A percentile compares a stretch with the other conserved stretches of the same genome.
Evolutionary conservation across 75 land plant species (phyloP).

Genomic region (Azolla pinnata): DNA sequence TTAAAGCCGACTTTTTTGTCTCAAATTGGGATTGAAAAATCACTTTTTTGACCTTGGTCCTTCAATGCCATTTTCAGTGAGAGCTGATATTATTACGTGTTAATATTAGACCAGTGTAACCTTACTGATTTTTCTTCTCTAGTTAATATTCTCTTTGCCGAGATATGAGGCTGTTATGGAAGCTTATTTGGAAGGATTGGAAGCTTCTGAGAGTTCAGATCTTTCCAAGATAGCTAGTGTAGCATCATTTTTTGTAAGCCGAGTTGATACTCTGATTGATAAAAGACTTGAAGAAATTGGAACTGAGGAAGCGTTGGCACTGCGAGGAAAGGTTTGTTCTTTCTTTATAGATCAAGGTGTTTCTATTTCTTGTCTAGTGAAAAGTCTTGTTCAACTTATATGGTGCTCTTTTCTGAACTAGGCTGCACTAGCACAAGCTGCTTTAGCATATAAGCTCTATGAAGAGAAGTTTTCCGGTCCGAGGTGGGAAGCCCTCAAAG

Average conservation of each 20-base stretch:
- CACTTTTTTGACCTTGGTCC: too few species aligned
- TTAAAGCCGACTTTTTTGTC: too few species aligned
- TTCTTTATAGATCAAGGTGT: neutral
- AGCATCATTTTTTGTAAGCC: constrained; percentile 96
- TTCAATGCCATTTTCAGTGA: too few species aligned
- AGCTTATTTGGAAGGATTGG: constrained; percentile 93
- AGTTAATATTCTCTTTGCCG: constrained; percentile 89
- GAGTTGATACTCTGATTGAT: constrained; percentile 86
- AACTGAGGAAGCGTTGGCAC: constrained; percentile 77
- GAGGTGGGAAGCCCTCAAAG: constrained; percentile 85
- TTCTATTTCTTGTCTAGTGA: neutral
- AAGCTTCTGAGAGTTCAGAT: constrained; percentile 50
- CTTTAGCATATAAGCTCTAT: constrained; percentile 82
- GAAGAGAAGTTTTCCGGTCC: constrained; percentile 96
- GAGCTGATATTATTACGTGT: too few species aligned
- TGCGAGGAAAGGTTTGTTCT: constrained; percentile 79
- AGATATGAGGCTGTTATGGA: constrained; percentile 97
- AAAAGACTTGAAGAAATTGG: constrained; percentile 86
- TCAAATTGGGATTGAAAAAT: too few species aligned
- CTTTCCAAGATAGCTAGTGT: constrained; percentile 88
- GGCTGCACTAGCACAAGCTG: constrained; percentile 97
- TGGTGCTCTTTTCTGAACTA: constrained; percentile 8
- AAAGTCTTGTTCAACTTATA: neutral
- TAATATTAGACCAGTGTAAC: too few species aligned
- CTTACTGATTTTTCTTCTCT: constrained; percentile 12